Percentiles rank a stretch among this genome's conserved stretches.
Conservation (phyloP, 2,329 filamentous ascomycete species). For the Talaromyces sp. region DNA sequence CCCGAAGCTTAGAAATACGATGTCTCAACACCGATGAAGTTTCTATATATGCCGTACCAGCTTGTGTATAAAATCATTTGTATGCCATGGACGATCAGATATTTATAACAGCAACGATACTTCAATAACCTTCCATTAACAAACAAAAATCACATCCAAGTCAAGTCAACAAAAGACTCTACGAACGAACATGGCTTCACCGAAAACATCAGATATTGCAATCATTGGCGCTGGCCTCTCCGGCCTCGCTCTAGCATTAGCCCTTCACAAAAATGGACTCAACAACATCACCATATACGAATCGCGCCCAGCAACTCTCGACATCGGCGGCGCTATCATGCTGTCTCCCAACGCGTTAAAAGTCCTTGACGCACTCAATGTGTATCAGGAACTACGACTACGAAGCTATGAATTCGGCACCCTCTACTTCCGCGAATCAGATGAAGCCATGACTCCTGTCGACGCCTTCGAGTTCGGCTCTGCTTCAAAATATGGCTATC, state of each 20-base stretch:
- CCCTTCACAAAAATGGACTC: conserved; percentile 1
- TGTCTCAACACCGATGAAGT: neutral
- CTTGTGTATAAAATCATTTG: neutral
- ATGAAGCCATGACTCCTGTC: conserved; percentile 5
- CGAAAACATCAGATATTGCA: neutral
- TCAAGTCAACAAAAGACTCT: too few species aligned
- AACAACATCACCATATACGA: conserved; percentile 29
- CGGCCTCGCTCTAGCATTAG: conserved; percentile 12
- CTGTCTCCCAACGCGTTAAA: conserved; percentile 32
- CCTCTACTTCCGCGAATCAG: conserved; percentile 7
- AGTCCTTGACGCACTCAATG: conserved; percentile 26
- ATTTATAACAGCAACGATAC: too few species aligned
- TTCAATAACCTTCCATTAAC: too few species aligned
- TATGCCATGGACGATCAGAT: neutral
- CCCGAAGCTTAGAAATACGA: neutral
- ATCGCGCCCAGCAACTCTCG: conserved; percentile 27
- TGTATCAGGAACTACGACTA: neutral
- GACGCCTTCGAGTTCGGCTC: conserved; percentile 17
- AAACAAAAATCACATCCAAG: too few species aligned
- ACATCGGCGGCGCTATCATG: conserved; percentile 31
- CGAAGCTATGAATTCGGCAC: conserved; percentile 6
- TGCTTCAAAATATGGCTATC: conserved; percentile 1
- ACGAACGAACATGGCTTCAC: neutral
- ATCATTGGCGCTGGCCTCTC: conserved; percentile 16
- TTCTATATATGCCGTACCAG: neutral